Evolutionary conservation across 2,329 filamentous ascomycete genomes (phyloP).

Genomic region (Nothophoma quercina): DNA sequence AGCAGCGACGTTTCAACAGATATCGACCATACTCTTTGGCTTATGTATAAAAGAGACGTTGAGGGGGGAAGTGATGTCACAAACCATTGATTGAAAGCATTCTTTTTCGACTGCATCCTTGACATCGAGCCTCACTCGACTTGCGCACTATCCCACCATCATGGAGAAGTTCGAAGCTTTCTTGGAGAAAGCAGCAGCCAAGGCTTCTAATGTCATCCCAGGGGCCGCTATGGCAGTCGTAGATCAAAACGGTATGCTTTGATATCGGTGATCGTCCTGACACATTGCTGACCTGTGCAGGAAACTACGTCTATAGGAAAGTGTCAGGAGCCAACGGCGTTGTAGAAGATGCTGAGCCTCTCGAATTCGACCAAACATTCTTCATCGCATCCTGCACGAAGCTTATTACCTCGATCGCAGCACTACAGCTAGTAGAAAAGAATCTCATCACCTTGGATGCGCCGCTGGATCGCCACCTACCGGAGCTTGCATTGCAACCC

Average conservation of each 20-base stretch:
- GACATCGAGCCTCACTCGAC: too few relatives aligned
- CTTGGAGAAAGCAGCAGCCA: slow-evolving; percentile 29
- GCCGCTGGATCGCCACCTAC: neutral
- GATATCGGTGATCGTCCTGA: neutral
- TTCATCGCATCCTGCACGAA: slow-evolving; percentile 50
- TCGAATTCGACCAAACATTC: slow-evolving; percentile 60
- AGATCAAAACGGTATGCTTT: neutral
- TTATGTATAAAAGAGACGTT: too few relatives aligned
- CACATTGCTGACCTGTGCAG: neutral
- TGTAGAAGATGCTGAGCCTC: slow-evolving; percentile 51
- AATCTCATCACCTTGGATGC: slow-evolving; percentile 31
- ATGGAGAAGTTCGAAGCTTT: slow-evolving; percentile 35
- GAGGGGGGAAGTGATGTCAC: too few relatives aligned
- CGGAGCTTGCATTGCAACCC: neutral
- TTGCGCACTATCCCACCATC: too few relatives aligned
- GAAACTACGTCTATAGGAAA: slow-evolving; percentile 1
- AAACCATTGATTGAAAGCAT: too few relatives aligned
- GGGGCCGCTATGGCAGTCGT: slow-evolving; percentile 31
- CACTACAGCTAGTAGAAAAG: slow-evolving; percentile 39
- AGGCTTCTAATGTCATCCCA: slow-evolving; percentile 27
- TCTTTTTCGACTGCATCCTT: too few relatives aligned
- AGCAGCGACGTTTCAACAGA: too few relatives aligned
- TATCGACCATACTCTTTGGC: neutral
- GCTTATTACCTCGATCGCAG: slow-evolving; percentile 40
- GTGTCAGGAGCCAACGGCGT: slow-evolving; percentile 37